Base-by-base conservation (phyloP, 768 basidiomycete species). In the Naganishia kalamii region DNA sequence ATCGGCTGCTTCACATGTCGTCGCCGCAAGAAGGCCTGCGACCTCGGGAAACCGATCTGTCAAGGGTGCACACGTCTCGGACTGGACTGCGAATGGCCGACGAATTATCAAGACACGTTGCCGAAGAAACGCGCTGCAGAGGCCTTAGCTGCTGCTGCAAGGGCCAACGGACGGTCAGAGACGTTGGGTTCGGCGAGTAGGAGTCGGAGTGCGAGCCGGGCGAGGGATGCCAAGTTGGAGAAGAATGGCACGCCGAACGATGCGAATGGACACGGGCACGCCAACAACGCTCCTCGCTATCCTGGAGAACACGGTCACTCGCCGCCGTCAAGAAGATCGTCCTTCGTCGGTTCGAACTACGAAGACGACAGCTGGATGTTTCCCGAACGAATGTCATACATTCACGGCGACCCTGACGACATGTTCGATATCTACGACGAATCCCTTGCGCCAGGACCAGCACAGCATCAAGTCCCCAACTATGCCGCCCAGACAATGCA, bases 1-100 rank as follows among this genome's bases (percentile, higher is more conserved):
- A 41, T 47, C 8, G 73, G 73, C 3, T 74, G 73, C 59, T 54
- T 72, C 63, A 70, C 71, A 15, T 74, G 73, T 43, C 41, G 73
- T 37, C 70, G 66, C 52, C 57, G 73, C 51, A 67, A 69, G 50
- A 74, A 74, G 59, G 37, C 66, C 32, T 74, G 73, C 43, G 70
- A 72, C 50, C 48, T 68, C 57, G 51, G 23, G 6, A 72, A 70
- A 49, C 70, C 73, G 37, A 40, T 47, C 10, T 74, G 73, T 54
- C 64, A 60, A 17, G 69, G 70, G 17, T 74, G 73, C 64, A 62
- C 25, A 13, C 62, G 73, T 4, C 62, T 74, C 48, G 63, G 62
- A 23, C 44, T 71, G 60, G 72, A 72, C 35, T 30, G 72, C 65
- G 19, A 25, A 29, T 37, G 54, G 54, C 54, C 54, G n/a, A 57